phyloP scores from a whole-genome alignment of 306 rosid genomes.

The Cercis canadensis region DNA sequence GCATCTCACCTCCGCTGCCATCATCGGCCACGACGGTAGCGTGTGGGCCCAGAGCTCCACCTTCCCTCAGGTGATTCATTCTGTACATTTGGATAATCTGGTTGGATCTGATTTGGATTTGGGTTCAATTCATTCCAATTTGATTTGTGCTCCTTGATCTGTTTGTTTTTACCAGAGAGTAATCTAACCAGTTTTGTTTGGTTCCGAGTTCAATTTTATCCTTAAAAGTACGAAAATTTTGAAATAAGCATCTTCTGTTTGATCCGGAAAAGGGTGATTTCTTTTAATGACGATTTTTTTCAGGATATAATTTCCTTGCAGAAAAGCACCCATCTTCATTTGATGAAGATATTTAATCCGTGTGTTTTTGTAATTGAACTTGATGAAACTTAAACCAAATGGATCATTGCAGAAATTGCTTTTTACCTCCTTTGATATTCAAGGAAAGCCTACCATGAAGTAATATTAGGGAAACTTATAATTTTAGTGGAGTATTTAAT shows the following conservation, averaged over 20 bases:
- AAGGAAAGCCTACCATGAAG: no score
- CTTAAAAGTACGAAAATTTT: background rate
- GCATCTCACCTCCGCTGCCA: constrained; percentile 57
- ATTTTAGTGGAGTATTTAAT: no score
- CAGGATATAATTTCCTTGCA: background rate
- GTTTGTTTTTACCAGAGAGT: background rate
- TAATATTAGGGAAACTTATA: no score
- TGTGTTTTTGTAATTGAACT: no score
- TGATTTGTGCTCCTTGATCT: background rate
- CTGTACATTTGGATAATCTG: background rate
- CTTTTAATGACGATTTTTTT: background rate
- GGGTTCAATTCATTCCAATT: no score
- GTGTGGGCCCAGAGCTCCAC: constrained; percentile 63
- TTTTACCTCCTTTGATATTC: no score
- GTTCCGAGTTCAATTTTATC: background rate
- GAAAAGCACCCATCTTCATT: no score
- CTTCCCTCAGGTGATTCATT: constrained; percentile 53
- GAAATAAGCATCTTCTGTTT: no score
- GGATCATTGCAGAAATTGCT: no score
- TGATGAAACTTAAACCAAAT: no score
- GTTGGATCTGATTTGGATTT: constrained; percentile 5
- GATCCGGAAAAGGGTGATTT: background rate
- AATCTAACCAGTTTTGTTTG: background rate
- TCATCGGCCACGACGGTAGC: constrained; percentile 59
- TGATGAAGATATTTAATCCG: no score